These are phyloP conservation scores for Raffaelea ambrosiae DNA, from an alignment of 2,329 filamentous ascomycete species.

Conservation along the genomic window DNA sequence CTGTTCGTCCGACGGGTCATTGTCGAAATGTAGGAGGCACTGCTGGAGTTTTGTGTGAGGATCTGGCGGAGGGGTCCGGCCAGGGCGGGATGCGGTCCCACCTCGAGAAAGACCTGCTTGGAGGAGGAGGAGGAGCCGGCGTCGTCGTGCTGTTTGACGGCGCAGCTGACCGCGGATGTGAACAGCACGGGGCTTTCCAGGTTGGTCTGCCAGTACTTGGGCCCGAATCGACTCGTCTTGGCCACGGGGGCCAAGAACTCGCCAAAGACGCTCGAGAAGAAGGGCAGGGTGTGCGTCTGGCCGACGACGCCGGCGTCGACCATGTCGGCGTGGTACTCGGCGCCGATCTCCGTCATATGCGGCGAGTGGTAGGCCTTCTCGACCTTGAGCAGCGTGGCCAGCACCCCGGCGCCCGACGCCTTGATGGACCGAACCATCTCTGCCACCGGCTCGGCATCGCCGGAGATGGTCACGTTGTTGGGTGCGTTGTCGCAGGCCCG, in stretches of 20 bases:
- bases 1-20: constrained; percentile 16
- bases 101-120: constrained; percentile 2
- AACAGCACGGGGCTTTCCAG: constrained; percentile 28
- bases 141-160: not conserved
- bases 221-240: not conserved
- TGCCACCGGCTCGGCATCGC: constrained; percentile 27
- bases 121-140: not conserved
- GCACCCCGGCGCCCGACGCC: constrained; percentile 33
- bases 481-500: constrained; percentile 45
- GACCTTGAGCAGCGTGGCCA: constrained; percentile 27
- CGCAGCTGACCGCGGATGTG: constrained; percentile 21
- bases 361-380: constrained; percentile 25
- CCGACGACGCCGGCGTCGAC: constrained; percentile 27
- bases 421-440: constrained; percentile 29
- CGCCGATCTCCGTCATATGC: constrained; percentile 16
- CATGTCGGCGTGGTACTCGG: constrained; percentile 14
- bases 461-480: constrained; percentile 9
- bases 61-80: constrained; percentile 16
- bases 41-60: constrained; percentile 17
- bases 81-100: constrained; percentile 17
- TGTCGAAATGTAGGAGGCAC: constrained; percentile 21
- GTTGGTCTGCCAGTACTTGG: constrained; percentile 22
- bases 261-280: constrained; percentile 26
- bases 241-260: constrained; percentile 1
- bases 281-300: constrained; percentile 22